Percentiles rank a stretch among this genome's conserved stretches.
phyloP scores from a whole-genome alignment of 2,329 filamentous ascomycete genomes.

The Emmonsiellopsis sp. region DNA sequence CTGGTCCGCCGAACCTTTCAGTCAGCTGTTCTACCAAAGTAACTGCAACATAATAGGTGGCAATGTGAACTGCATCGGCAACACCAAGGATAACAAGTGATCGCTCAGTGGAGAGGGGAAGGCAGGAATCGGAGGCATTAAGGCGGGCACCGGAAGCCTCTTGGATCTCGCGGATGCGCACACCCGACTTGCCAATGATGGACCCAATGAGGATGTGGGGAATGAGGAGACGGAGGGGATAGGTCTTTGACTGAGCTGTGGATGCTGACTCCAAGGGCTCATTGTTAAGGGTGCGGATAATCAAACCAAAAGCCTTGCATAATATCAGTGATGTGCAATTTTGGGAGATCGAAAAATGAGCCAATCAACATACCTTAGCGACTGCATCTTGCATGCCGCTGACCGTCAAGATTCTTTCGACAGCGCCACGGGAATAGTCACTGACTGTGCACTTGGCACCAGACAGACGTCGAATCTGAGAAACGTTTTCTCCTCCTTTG shows the following conservation, averaged over 20 bases:
- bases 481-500: slow-evolving; percentile 97
- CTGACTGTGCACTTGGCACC: slow-evolving; percentile 98
- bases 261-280: slow-evolving; percentile 83
- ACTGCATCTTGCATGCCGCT: slow-evolving; percentile 94
- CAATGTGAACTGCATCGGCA: slow-evolving; percentile 96
- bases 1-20: slow-evolving; percentile 89
- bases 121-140: slow-evolving; percentile 89
- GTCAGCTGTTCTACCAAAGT: slow-evolving; percentile 97
- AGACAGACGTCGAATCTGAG: slow-evolving; percentile 87
- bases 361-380: slow-evolving; percentile 62
- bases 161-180: slow-evolving; percentile 95
- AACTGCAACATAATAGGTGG: slow-evolving; percentile 95
- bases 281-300: slow-evolving; percentile 96
- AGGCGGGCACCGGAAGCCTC: slow-evolving; percentile 92
- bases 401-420: slow-evolving; percentile 94
- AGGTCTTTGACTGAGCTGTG: slow-evolving; percentile 90
- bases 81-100: slow-evolving; percentile 98
- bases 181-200: slow-evolving; percentile 95
- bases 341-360: slow-evolving; percentile 7
- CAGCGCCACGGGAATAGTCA: slow-evolving; percentile 93
- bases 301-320: slow-evolving; percentile 80
- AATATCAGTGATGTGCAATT: slow-evolving; percentile 13
- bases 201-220: slow-evolving; percentile 96
- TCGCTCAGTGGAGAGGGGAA: slow-evolving; percentile 89
- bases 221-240: slow-evolving; percentile 87